Evolutionary conservation across 2,329 filamentous ascomycete species (phyloP).

Genomic region (Ophiostoma montium): DNA sequence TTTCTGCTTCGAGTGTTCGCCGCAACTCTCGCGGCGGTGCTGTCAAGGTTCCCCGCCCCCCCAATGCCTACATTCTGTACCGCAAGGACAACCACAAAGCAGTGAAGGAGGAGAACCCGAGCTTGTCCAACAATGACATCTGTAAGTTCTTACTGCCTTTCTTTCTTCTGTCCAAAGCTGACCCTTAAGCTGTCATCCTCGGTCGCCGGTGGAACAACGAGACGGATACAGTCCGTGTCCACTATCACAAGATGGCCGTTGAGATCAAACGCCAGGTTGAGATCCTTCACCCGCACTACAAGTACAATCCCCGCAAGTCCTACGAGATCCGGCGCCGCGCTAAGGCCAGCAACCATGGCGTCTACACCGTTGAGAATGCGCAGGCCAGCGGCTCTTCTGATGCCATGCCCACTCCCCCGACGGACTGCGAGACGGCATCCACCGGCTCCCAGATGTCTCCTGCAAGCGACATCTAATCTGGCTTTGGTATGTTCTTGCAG

Average conservation of each 20-base stretch:
- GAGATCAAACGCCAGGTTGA: constrained; percentile 20
- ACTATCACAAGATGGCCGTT: constrained; percentile 21
- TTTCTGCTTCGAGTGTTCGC: background rate
- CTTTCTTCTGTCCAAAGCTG: background rate
- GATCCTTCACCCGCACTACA: constrained; percentile 23
- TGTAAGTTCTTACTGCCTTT: constrained; percentile 20
- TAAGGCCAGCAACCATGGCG: background rate
- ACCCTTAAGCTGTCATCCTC: constrained; percentile 21
- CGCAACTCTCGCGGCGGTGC: constrained; percentile 1
- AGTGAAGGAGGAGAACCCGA: constrained; percentile 22
- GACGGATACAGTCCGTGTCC: constrained; percentile 17
- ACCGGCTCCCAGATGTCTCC: background rate
- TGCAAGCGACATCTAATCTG: background rate
- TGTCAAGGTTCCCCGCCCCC: constrained; percentile 22
- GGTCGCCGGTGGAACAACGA: constrained; percentile 24
- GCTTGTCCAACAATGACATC: constrained; percentile 28
- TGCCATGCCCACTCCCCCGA: constrained; percentile 1
- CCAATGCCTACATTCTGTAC: constrained; percentile 29
- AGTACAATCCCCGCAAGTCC: constrained; percentile 24
- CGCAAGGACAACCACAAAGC: constrained; percentile 24
- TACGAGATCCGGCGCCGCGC: constrained; percentile 12
- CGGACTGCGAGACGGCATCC: background rate
- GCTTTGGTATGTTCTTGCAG: background rate
- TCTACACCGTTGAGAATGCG: background rate
- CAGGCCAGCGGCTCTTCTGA: background rate